Evolutionary conservation across 345 rosid species (phyloP), one percentile per base, ranked within the genome.

Genomic region (Camelina laxa): DNA sequence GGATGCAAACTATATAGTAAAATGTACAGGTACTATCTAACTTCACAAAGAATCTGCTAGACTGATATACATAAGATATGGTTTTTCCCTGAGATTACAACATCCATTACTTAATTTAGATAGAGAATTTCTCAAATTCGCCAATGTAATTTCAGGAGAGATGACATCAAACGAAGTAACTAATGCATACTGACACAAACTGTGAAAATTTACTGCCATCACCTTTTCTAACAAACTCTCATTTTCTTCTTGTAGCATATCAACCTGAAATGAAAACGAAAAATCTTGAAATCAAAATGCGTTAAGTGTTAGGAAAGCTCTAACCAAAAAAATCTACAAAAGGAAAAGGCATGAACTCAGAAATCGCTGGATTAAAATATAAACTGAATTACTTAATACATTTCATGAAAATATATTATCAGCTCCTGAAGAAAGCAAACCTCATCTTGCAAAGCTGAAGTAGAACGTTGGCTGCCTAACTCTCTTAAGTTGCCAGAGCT

Each of bases 381-480:
- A 10, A 1, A 39, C 13, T 39, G 42, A 38, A 39, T 1, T 39
- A 10, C 14, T 39, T 39, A 10, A 39, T 39, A 3, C 5, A 3
- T 10, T 11, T 39, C 42, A 39, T 11, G 14, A 39, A 39, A 11
- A 10, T 39, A 39, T 39, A 11, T 39, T 11, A 39, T 39, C 42
- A 39, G 42, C 42, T 11, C 12, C 42, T 3, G 41, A 39, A 73
- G 48, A 44, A 45, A 33, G 42, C 80, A 49, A 79, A 89, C 98
- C 92, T 91, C 97, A 80, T 93, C 93, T 78, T 91, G 92, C 63
- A 89, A 81, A 80, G 89, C 88, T 60, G 97, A 89, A 63, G 82
- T 70, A 58, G 96, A 85, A 13, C 80, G 87, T 56, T 84, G 86
- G 60, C 47, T 81, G 38, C 86, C 81, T 80, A 64, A 66, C 66